Evolutionary conservation across 2,329 filamentous ascomycete species (phyloP).

Genomic region (Pyrenophora seminiperda): DNA sequence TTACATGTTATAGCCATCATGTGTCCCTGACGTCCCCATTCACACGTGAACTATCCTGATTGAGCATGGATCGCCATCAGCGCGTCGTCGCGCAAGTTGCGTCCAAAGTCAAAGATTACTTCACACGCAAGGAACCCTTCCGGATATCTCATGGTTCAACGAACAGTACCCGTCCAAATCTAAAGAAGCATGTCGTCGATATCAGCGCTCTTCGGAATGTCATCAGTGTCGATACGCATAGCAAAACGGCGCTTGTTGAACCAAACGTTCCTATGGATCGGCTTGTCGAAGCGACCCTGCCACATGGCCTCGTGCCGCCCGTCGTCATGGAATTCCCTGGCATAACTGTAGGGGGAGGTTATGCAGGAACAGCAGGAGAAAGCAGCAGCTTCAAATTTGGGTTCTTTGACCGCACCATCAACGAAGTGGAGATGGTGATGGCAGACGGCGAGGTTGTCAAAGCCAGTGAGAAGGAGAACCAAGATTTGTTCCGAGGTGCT

Average conservation of each 20-base stretch:
- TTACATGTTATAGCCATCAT: constrained; percentile 13
- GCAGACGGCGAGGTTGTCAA: constrained; percentile 62
- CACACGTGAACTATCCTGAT: constrained; percentile 8
- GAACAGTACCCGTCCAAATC: constrained; percentile 69
- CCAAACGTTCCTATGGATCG: constrained; percentile 72
- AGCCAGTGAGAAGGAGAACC: constrained; percentile 60
- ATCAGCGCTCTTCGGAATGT: constrained; percentile 68
- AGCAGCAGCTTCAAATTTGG: constrained; percentile 72
- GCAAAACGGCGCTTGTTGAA: constrained; percentile 67
- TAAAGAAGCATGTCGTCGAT: constrained; percentile 60
- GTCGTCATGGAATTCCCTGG: constrained; percentile 75
- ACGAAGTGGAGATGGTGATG: constrained; percentile 68
- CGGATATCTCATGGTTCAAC: constrained; percentile 79
- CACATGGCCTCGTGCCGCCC: constrained; percentile 63
- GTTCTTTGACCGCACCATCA: constrained; percentile 67
- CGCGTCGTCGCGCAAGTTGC: constrained; percentile 54
- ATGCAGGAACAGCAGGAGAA: constrained; percentile 70
- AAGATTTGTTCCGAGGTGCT: constrained; percentile 68
- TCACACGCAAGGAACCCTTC: constrained; percentile 63
- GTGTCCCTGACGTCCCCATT: constrained; percentile 27
- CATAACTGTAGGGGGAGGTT: constrained; percentile 73
- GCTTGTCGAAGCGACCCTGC: constrained; percentile 64
- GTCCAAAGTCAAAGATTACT: constrained; percentile 55
- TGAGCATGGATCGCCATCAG: constrained; percentile 50
- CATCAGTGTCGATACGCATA: constrained; percentile 61